phyloP scores from a whole-genome alignment of 169 alveolate species.

The Besnoitia besnoiti region DNA sequence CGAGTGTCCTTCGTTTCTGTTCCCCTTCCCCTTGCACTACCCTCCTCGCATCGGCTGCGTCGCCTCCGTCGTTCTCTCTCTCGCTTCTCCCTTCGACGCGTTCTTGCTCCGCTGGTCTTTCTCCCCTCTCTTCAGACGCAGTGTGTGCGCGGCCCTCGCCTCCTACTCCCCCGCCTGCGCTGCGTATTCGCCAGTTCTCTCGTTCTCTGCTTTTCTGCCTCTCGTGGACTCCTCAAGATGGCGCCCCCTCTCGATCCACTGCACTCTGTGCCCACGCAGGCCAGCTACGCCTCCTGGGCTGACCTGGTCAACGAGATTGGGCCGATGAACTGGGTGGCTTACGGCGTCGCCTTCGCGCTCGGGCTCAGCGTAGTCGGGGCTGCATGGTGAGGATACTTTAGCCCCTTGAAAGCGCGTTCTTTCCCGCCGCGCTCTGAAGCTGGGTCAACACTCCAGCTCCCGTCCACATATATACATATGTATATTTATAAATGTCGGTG shows the following conservation, averaged over 20 bases:
- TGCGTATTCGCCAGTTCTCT: background rate
- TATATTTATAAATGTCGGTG: no score
- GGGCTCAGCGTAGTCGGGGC: conserved; percentile 79
- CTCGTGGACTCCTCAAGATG: background rate
- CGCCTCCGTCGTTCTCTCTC: background rate
- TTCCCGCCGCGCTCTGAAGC: no score
- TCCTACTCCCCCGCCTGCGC: background rate
- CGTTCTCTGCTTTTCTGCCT: background rate
- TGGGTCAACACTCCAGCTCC: background rate
- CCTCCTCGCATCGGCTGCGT: background rate
- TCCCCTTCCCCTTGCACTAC: background rate
- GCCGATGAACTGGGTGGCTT: conserved; percentile 68
- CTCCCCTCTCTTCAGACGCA: background rate
- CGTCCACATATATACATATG: background rate
- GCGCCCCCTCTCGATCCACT: background rate
- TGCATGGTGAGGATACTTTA: conserved; percentile 65
- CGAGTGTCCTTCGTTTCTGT: no score
- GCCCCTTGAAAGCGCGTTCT: no score
- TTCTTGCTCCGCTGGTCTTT: background rate
- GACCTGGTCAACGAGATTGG: conserved; percentile 58
- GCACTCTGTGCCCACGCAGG: background rate
- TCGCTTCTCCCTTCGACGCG: background rate
- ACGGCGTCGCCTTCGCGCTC: conserved; percentile 78
- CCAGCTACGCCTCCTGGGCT: conserved; percentile 65
- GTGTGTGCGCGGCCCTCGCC: background rate